Evolutionary conservation across 352 stramenopile genomes (phyloP), one percentile per base, ranked within the genome.

Genomic region (Aphanomyces invadans): DNA sequence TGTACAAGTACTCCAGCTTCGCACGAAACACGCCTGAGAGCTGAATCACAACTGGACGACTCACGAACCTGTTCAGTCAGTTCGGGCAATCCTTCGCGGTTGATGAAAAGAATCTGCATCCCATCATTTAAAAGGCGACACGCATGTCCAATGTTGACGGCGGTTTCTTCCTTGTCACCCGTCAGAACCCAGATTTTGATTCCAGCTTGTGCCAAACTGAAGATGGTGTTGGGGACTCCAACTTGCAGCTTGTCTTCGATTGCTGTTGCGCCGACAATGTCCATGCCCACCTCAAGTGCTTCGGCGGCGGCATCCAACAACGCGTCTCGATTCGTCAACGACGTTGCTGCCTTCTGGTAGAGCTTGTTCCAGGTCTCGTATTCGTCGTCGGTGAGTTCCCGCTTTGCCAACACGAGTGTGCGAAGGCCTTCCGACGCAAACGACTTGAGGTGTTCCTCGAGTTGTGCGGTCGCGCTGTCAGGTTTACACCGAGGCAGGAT

Each of bases 171-270:
- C 48, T 98, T 98, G 71, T 99, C 97, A 31, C 97, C 97, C 4
- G 97, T 99, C 12, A 99, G 80, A 26, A 99, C 90, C 95, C 95
- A 99, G 29, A 99, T 83, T 74, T 98, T 98, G 69, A 99, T 98
- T 10, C 95, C 95, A 19, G 96, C 96, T 26, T 95, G 88, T 25
- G 76, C 81, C 0, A 99, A 76, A 7, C 92, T 90, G 15, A 83
- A 78, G 68, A 99, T 98, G 10, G 94, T 91, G 68, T 95, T 77
- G 4, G 94, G 91, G 4, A 98, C 96, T 28, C 83, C 81, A 36
- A 97, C 89, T 75, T 99, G 96, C 0, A 99, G 70, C 70, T 95
- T 96, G 76, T 98, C 96, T 80, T 99, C 96, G 70, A 98, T 98
- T 0, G 91, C 95, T 0, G 92, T 98, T 21, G 95, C 90, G 39